phyloP scores from a whole-genome alignment of 2,329 filamentous ascomycete species.

The Myrmaecium sp. region DNA sequence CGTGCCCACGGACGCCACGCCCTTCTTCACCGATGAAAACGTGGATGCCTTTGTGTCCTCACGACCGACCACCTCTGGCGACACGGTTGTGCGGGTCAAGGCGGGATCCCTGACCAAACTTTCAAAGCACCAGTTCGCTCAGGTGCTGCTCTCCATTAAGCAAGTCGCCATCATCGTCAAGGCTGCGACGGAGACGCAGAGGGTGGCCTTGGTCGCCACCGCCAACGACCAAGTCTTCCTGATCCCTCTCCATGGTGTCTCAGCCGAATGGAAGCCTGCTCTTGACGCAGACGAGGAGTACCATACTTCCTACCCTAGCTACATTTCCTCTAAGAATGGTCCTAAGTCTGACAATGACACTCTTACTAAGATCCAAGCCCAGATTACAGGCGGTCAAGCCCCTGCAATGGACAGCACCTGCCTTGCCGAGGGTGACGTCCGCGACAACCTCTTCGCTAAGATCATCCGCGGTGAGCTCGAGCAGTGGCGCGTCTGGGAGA shows the following conservation, averaged over 20 bases:
- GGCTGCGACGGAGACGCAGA: no score
- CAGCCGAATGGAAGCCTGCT: slow-evolving; percentile 3
- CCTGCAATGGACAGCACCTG: slow-evolving; percentile 3
- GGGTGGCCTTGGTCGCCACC: no score
- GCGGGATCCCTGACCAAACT: no score
- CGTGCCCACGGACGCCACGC: no score
- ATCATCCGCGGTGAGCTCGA: slow-evolving; percentile 4
- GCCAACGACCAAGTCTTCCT: slow-evolving; percentile 4
- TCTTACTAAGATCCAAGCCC: slow-evolving; percentile 4
- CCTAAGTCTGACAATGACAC: slow-evolving; percentile 1
- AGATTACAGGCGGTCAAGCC: slow-evolving; percentile 3
- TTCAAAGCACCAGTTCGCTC: no score
- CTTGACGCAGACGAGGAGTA: slow-evolving; percentile 3
- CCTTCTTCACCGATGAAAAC: no score
- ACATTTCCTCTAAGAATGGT: slow-evolving; percentile 5
- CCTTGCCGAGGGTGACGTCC: slow-evolving; percentile 3
- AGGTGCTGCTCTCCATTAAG: no score
- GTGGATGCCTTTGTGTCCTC: no score
- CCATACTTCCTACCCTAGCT: slow-evolving; percentile 4
- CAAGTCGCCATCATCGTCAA: no score
- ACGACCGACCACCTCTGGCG: no score
- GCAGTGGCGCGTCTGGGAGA: slow-evolving; percentile 7
- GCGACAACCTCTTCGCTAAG: slow-evolving; percentile 4
- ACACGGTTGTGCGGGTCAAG: no score
- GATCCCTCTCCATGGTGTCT: slow-evolving; percentile 3